phyloP scores from a whole-genome alignment of 1,284 basidiomycete species.

The Psilocybe mexicana region DNA sequence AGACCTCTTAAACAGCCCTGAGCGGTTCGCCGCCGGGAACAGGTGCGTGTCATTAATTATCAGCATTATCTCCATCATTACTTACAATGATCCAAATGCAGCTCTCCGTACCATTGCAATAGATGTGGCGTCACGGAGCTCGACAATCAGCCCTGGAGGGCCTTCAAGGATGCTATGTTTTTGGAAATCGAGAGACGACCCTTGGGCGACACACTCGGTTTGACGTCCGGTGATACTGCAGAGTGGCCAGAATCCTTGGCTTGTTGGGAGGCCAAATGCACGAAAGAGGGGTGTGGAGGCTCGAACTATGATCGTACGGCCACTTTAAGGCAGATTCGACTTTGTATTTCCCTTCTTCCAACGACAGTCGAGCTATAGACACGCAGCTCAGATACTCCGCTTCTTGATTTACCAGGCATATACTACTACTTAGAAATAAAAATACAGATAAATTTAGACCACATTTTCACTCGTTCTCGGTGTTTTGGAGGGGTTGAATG shows the following conservation, averaged over 20 bases:
- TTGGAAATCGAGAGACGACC: constrained; percentile 41
- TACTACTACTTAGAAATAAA: not conserved
- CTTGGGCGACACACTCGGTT: constrained; percentile 36
- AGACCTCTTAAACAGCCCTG: constrained; percentile 40
- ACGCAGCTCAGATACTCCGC: not conserved
- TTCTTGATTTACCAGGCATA: not conserved
- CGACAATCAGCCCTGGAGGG: constrained; percentile 42
- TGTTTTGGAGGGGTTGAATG: not conserved
- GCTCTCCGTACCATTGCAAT: constrained; percentile 38
- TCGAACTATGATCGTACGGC: constrained; percentile 42
- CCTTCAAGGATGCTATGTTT: constrained; percentile 40
- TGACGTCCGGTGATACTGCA: constrained; percentile 29
- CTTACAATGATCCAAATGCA: constrained; percentile 8
- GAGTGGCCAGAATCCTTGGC: constrained; percentile 42
- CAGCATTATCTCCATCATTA: constrained; percentile 1
- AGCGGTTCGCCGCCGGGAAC: constrained; percentile 46
- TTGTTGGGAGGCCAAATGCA: constrained; percentile 45
- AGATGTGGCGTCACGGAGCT: constrained; percentile 40
- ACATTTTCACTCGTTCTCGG: not conserved
- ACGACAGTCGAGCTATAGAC: constrained; percentile 30
- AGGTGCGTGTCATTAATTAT: constrained; percentile 27
- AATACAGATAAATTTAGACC: not conserved
- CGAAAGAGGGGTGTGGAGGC: constrained; percentile 38
- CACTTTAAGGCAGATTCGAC: constrained; percentile 43
- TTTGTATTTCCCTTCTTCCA: constrained; percentile 41